A percentile compares a stretch with the other conserved stretches of the same genome.
These are phyloP conservation scores for Radiomyces spectabilis DNA, from an alignment of 192 early-diverging fungal genomes.

Conservation along the genomic window DNA sequence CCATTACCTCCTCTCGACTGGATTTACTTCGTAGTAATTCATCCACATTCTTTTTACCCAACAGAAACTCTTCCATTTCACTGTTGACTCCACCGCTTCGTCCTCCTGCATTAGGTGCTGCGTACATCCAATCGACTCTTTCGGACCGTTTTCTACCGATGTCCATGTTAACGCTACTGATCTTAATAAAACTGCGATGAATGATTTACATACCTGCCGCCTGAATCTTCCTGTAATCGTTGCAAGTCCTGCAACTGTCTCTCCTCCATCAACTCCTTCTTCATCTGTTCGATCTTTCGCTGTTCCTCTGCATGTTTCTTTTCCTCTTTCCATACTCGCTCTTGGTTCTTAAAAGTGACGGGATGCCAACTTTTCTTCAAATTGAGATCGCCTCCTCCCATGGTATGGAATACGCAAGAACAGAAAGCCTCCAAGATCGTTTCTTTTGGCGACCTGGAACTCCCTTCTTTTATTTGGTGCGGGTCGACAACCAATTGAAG, in stretches of 20 bases:
- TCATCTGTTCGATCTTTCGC: constrained; percentile 79
- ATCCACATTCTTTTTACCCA: constrained; percentile 83
- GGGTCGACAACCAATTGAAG: no score
- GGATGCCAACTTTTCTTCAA: constrained; percentile 98
- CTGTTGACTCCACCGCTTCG: constrained; percentile 32
- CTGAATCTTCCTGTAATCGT: constrained; percentile 63
- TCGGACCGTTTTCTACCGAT: constrained; percentile 53
- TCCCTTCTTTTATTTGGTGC: no score
- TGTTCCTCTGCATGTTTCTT: constrained; percentile 79
- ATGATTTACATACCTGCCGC: constrained; percentile 32
- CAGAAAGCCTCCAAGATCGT: no score
- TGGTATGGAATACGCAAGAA: no score
- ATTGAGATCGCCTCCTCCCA: constrained; percentile 34
- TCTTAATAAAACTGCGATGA: no score
- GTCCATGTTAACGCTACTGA: no score
- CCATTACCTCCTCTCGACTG: constrained; percentile 15
- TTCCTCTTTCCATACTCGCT: constrained; percentile 83
- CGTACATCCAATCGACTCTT: constrained; percentile 96
- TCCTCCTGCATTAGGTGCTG: constrained; percentile 47
- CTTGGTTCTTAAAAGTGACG: constrained; percentile 84
- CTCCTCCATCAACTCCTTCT: constrained; percentile 90
- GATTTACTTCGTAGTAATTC: constrained; percentile 43
- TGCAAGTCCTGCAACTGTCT: constrained; percentile 80
- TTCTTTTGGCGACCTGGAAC: no score
- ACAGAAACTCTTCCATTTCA: constrained; percentile 83